A percentile compares a stretch with the other conserved stretches of the same genome.
phyloP scores from a whole-genome alignment of 345 rosid species.

The Reutealis trisperma region DNA sequence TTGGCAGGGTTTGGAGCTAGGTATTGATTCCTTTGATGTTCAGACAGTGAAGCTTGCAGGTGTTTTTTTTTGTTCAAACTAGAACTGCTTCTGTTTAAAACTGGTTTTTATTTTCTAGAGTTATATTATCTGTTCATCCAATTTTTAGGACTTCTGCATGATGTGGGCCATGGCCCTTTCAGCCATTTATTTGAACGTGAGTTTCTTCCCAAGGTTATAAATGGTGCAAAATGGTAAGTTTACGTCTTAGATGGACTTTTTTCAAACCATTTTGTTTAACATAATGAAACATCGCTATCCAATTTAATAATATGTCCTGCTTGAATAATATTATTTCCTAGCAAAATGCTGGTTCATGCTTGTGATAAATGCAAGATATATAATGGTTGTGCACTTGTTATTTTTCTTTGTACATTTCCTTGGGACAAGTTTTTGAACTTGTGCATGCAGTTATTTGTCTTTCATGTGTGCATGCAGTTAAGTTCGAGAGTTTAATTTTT shows the following conservation, averaged over 20 bases:
- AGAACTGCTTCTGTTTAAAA: not conserved
- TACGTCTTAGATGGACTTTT: conserved; percentile 18
- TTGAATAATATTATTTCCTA: not conserved
- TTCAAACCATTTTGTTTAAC: not conserved
- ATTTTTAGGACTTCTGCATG: conserved; percentile 86
- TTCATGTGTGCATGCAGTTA: not conserved
- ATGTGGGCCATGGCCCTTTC: conserved; percentile 96
- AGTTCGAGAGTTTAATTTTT: not conserved
- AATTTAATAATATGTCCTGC: not conserved
- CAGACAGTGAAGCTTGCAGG: conserved; percentile 94
- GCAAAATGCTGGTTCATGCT: not conserved
- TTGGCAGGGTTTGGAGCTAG: conserved; percentile 76
- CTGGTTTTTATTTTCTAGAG: not conserved
- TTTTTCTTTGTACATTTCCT: not conserved
- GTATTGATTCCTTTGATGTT: conserved; percentile 70
- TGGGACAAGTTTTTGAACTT: not conserved
- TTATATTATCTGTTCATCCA: conserved; percentile 9
- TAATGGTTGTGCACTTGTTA: not conserved
- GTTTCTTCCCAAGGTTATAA: conserved; percentile 73
- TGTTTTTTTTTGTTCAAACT: conserved; percentile 25
- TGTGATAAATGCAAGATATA: not conserved
- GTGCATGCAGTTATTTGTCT: not conserved
- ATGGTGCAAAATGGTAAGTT: conserved; percentile 56
- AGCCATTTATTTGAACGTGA: conserved; percentile 90
- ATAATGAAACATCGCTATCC: not conserved